Base-by-base conservation (phyloP, 2,329 filamentous ascomycete species). In the Pseudophaeomoniella oleicola region DNA sequence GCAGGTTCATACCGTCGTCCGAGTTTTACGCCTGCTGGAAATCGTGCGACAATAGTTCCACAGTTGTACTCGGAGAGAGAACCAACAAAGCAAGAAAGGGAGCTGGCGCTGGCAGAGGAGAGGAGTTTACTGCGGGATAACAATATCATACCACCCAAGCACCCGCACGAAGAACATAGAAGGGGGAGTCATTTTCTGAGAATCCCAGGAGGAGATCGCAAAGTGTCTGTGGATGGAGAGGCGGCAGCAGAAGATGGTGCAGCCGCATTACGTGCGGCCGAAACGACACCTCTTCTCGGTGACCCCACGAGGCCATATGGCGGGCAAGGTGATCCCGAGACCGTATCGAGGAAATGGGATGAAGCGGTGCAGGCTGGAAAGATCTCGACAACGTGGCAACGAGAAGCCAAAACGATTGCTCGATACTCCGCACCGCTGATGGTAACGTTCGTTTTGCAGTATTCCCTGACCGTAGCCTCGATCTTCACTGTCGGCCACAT, bases 351-450 rank as follows among this genome's bases (percentile, higher is more conserved):
- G 48, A 79, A 83, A 51, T 93, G 85, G 85, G 79, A 88, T 43
- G 81, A 86, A 42, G 88, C 87, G 0, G 81, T 94, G 9, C 71
- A 75, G 1, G 72, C 80, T 0, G 85, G 86, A 9, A 72, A 76
- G 51, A 87, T 96, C 45, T 78, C 79, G 37, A 94, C 87, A 3
- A 92, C 85, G 4, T 96, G 87, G 86, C 78, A 81, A 56, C 75
- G 87, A 43, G 88, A 96, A 64, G 69, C 81, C 30, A 86, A 87
- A 61, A 86, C 86, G 1, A 69, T 96, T 30, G 62, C 70, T 18
- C 67, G 70, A 43, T 87, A 87, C 53, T 78, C 81, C 2, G 64
- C 68, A 18, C 81, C 81, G 1, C 60, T 88, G 35, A 72, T 85
- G 41, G 50, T 78, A 16, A 87, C 82, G 0, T 88, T 87, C 49